Conservation (phyloP, 78 protist genomes). For the Dictyostelium intermedium region DNA sequence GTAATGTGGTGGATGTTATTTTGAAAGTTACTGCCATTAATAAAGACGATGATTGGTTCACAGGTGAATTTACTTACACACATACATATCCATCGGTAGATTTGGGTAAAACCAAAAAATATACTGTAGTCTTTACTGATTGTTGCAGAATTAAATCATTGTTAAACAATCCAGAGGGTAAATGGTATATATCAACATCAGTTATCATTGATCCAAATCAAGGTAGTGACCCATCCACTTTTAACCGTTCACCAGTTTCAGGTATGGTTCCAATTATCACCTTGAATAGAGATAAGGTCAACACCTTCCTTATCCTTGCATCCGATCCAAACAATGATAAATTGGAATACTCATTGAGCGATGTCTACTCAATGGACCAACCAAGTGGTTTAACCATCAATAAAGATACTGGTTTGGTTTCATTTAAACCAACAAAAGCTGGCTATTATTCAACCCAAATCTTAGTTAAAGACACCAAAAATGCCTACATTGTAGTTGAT, state of each 20-base stretch:
- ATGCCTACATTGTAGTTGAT: constrained; percentile 36
- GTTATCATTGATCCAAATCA: not conserved
- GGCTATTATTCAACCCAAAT: constrained; percentile 55
- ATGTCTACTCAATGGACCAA: not conserved
- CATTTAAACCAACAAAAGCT: not conserved
- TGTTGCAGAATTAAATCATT: constrained; percentile 28
- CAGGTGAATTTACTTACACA: not conserved
- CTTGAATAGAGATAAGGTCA: not conserved
- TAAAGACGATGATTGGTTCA: constrained; percentile 9
- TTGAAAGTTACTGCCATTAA: not conserved
- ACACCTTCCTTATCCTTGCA: constrained; percentile 18
- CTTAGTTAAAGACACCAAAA: not conserved
- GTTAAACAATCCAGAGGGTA: not conserved
- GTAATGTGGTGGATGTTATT: not conserved
- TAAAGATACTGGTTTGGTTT: not conserved
- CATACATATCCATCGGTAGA: not conserved
- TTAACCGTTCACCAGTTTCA: constrained; percentile 57
- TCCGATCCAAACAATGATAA: not conserved
- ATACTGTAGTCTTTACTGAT: constrained; percentile 4
- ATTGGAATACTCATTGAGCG: not conserved
- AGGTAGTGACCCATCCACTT: not conserved
- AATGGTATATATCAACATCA: not conserved
- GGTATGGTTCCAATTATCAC: constrained; percentile 53
- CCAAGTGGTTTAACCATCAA: not conserved
- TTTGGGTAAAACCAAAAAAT: not conserved